Conservation (phyloP, 768 basidiomycete species). For the Coprinopsis marcescibilis region DNA sequence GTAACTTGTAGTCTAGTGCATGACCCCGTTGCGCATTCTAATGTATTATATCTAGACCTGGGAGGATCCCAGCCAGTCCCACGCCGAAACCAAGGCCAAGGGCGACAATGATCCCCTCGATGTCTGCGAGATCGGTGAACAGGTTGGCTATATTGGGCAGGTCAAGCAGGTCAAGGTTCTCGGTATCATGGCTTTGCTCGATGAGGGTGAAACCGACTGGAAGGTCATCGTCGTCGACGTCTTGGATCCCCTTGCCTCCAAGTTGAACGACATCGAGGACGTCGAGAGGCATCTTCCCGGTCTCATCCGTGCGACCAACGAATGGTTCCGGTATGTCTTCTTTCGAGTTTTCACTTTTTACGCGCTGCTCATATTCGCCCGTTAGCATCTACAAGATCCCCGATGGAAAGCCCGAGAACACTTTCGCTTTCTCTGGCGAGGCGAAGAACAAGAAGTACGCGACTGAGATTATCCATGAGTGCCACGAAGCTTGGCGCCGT, state of each 20-base stretch:
- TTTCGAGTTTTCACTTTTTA: slow-evolving; percentile 4
- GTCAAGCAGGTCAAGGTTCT: slow-evolving; percentile 99
- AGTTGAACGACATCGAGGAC: slow-evolving; percentile 98
- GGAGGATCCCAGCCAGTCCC: slow-evolving; percentile 85
- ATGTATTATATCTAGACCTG: slow-evolving; percentile 63
- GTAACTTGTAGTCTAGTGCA: slow-evolving; percentile 33
- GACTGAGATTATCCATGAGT: slow-evolving; percentile 97
- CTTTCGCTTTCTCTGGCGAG: slow-evolving; percentile 98
- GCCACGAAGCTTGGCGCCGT: slow-evolving; percentile 97
- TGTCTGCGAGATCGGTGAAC: slow-evolving; percentile 99
- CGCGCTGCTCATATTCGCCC: background rate
- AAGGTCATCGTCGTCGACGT: slow-evolving; percentile 99
- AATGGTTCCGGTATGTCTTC: slow-evolving; percentile 90
- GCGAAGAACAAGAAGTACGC: slow-evolving; percentile 99
- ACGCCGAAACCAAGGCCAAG: slow-evolving; percentile 97
- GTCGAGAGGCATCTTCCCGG: slow-evolving; percentile 98
- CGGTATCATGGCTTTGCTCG: slow-evolving; percentile 98
- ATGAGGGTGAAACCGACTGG: slow-evolving; percentile 99
- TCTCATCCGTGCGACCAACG: slow-evolving; percentile 93
- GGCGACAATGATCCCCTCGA: slow-evolving; percentile 99
- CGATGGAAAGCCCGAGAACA: slow-evolving; percentile 95
- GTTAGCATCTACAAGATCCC: slow-evolving; percentile 91
- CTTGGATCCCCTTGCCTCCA: slow-evolving; percentile 89
- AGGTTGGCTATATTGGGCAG: slow-evolving; percentile 94
- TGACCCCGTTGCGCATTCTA: slow-evolving; percentile 3